Evolutionary conservation across 163 green algal species (phyloP), one percentile per base, ranked within the genome.

Genomic region (Prototheca wickerhamii): DNA sequence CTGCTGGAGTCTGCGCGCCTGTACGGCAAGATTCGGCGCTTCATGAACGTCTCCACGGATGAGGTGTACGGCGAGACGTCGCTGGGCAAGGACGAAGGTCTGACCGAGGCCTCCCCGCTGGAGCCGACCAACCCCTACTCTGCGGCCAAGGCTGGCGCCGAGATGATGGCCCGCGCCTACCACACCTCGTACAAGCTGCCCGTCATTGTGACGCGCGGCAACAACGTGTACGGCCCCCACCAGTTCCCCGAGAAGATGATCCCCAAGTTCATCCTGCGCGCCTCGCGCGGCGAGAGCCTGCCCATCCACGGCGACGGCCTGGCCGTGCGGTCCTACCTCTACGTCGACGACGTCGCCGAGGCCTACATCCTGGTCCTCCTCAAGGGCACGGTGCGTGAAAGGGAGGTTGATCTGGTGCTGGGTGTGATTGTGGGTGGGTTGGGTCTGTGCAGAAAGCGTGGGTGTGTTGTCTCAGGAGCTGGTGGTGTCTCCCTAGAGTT

Each of bases 101-200:
- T 93, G 28, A 57, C 75, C 25, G 89, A 96, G 77, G 70, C 71
- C 63, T 86, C 71, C 68, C 76, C 83, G 17, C 68, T 98, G 63
- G 87, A 96, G 63, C 93, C 93, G 1, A 99, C 93, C 59, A 99
- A 99, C 76, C 93, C 93, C 31, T 99, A 99, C 81, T 95, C 89
- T 3, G 93, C 93, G 1, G 93, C 91, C 58, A 94, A 95, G 78
- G 90, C 93, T 10, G 93, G 89, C 26, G 93, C 93, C 23, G 93
- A 99, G 79, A 96, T 98, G 89, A 86, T 97, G 71, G 88, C 87
- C 54, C 90, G 89, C 63, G 91, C 93, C 0, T 99, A 99, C 84
- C 81, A 90, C 61, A 92, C 84, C 26, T 95, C 84, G 17, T 99
- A 99, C 84, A 86, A 89, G 61, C 82, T 99, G 71, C 93, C 93